A percentile compares a stretch with the other conserved stretches of the same genome.
Conservation (phyloP, 495 filamentous ascomycete genomes). For the Parmelia sp. region DNA sequence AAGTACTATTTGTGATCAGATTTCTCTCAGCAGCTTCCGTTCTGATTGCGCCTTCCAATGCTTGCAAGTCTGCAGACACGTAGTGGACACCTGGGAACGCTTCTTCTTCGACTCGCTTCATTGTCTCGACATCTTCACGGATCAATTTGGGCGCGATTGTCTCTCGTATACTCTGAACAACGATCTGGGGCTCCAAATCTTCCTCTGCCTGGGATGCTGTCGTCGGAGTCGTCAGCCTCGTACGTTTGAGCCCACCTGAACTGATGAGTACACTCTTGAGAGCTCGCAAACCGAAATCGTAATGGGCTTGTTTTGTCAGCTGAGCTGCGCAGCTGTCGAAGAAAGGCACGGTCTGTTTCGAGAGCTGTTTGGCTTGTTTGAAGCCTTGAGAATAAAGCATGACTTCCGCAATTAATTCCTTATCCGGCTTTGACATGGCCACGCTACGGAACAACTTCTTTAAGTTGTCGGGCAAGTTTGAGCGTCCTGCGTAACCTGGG, state of each 20-base stretch:
- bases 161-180: conserved; percentile 96
- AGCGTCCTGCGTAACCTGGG: conserved; percentile 95
- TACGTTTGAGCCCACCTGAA: conserved; percentile 90
- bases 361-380: conserved; percentile 85
- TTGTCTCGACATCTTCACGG: conserved; percentile 76
- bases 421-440: conserved; percentile 99
- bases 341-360: conserved; percentile 93
- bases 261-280: conserved; percentile 97
- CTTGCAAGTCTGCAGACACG: conserved; percentile 74
- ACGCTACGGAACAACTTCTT: conserved; percentile 99
- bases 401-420: conserved; percentile 97
- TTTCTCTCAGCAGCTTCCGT: conserved; percentile 75
- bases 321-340: conserved; percentile 79
- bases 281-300: conserved; percentile 95
- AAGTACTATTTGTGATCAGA: conserved; percentile 80
- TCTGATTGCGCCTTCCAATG: conserved; percentile 73
- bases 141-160: conserved; percentile 98
- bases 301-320: conserved; percentile 94
- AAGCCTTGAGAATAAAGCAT: conserved; percentile 99
- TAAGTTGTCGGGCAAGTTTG: conserved; percentile 94
- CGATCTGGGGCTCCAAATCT: conserved; percentile 84
- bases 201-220: conserved; percentile 35
- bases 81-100: conserved; percentile 93
- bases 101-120: conserved; percentile 75
- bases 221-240: conserved; percentile 54